These are phyloP conservation scores for Zoysia matrella DNA, from an alignment of 202 grass and related monocot species.

Conservation along the genomic window DNA sequence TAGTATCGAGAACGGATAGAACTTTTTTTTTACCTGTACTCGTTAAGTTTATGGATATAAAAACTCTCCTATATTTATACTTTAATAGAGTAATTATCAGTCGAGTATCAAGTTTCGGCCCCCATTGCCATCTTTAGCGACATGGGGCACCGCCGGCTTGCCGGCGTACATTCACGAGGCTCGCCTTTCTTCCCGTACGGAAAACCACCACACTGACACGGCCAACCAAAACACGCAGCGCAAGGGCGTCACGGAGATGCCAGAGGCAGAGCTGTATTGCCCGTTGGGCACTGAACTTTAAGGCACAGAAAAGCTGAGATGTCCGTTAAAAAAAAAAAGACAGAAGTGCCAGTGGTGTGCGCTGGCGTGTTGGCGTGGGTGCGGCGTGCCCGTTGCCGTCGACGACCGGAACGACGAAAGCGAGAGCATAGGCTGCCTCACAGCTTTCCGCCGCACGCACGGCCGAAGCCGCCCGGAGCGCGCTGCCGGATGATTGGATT, in stretches of 20 bases:
- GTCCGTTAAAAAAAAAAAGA: too few relatives aligned
- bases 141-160: slow-evolving; percentile 13
- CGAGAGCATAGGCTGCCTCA: too few relatives aligned
- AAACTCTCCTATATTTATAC: too few relatives aligned
- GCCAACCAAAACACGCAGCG: background rate
- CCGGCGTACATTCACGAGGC: slow-evolving; percentile 14
- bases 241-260: background rate
- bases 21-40: too few relatives aligned
- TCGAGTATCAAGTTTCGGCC: too few relatives aligned
- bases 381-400: slow-evolving; percentile 16
- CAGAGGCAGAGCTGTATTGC: too few relatives aligned
- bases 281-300: background rate
- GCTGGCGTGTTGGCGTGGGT: background rate
- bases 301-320: background rate
- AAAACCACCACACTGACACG: background rate
- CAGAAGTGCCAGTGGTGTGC: background rate
- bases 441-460: too few relatives aligned
- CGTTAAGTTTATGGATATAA: too few relatives aligned
- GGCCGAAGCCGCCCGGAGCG: too few relatives aligned
- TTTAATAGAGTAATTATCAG: too few relatives aligned
- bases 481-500: too few relatives aligned
- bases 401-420: slow-evolving; percentile 9
- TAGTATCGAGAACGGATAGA: too few relatives aligned
- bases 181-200: background rate
- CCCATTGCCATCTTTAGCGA: background rate